Evolutionary conservation across 257 asterid genomes (phyloP).

Genomic region (Solanum lycopersicoides): DNA sequence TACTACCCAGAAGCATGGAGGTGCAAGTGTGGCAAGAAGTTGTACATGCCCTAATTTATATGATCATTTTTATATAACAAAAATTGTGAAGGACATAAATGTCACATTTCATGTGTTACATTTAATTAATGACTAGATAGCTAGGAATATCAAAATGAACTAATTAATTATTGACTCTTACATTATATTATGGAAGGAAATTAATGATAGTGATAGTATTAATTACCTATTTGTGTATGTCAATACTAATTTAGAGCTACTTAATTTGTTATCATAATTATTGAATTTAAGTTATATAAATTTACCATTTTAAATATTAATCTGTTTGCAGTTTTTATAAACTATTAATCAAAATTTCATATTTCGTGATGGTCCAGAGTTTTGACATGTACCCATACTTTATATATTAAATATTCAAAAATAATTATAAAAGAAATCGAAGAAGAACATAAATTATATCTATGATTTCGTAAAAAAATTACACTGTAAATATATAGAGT

Average conservation of each 20-base stretch:
- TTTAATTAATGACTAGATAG: background rate
- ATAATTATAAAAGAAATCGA: no score
- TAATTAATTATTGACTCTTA: background rate
- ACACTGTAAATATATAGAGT: background rate
- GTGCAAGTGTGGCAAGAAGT: constrained; percentile 51
- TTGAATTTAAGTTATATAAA: background rate
- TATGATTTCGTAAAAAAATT: background rate
- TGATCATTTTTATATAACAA: background rate
- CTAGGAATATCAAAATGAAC: background rate
- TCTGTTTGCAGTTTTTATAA: background rate
- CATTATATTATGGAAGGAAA: background rate
- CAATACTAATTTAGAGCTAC: background rate
- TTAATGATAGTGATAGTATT: background rate
- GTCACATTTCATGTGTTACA: background rate
- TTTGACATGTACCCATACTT: no score
- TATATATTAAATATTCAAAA: background rate
- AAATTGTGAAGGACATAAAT: background rate
- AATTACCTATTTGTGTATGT: background rate
- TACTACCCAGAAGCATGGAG: constrained; percentile 56
- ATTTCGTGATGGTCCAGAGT: background rate
- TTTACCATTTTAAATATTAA: background rate
- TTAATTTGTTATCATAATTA: background rate
- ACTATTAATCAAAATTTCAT: background rate
- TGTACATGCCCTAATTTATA: constrained; percentile 32
- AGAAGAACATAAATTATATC: background rate